Conservation (phyloP, 352 stramenopile genomes). For the Pythium utonaiense region DNA sequence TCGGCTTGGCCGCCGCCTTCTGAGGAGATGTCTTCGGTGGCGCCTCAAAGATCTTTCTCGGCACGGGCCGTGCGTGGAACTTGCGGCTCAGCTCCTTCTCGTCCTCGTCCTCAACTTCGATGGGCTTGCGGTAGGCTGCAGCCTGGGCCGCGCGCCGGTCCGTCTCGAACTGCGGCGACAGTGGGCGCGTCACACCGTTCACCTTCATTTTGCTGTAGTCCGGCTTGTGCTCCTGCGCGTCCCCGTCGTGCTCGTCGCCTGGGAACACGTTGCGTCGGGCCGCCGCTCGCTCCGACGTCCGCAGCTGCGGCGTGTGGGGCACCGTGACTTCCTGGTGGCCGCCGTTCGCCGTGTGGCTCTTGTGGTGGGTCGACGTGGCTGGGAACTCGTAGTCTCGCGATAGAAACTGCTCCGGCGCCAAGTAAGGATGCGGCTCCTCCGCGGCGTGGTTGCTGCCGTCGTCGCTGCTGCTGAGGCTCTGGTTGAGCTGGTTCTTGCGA, state of each 20-base stretch:
- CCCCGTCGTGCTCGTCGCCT: constrained; percentile 3
- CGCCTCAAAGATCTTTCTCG: constrained; percentile 45
- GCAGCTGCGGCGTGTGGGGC: constrained; percentile 26
- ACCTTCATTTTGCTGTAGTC: constrained; percentile 29
- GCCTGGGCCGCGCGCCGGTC: constrained; percentile 45
- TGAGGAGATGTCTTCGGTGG: constrained; percentile 18
- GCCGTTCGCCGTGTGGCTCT: not conserved
- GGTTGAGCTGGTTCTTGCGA: constrained; percentile 17
- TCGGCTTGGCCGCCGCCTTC: constrained; percentile 20
- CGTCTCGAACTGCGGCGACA: constrained; percentile 68
- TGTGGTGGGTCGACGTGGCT: constrained; percentile 1
- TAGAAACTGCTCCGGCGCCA: constrained; percentile 27
- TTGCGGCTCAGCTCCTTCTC: constrained; percentile 69
- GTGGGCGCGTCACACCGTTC: constrained; percentile 33
- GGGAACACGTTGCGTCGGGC: constrained; percentile 18
- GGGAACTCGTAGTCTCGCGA: constrained; percentile 30
- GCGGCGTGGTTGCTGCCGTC: not conserved
- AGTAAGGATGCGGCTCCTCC: constrained; percentile 18
- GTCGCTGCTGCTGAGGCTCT: constrained; percentile 18
- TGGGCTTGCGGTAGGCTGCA: constrained; percentile 44
- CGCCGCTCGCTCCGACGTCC: constrained; percentile 23
- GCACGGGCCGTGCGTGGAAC: constrained; percentile 72
- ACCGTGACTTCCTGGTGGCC: constrained; percentile 20
- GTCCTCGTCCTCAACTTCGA: constrained; percentile 66
- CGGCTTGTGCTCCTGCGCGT: not conserved